Percentiles rank a stretch among this genome's conserved stretches.
Evolutionary conservation across 2,329 filamentous ascomycete species (phyloP).

Genomic region (Diatrype stigma): DNA sequence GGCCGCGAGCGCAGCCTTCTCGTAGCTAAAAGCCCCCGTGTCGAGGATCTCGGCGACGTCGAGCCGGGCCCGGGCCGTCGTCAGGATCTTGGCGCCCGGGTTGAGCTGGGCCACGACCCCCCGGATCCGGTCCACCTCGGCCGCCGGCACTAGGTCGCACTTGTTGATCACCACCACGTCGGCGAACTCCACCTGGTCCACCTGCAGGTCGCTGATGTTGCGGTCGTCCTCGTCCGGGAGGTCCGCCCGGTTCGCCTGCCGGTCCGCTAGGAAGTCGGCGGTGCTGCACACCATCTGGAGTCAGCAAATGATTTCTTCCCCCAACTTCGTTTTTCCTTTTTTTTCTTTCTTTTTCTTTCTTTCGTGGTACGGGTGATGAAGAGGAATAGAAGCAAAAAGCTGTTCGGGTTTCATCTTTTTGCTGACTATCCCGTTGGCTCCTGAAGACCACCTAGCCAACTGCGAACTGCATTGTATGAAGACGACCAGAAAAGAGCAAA

Average conservation of each 20-base stretch:
- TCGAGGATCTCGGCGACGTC: constrained; percentile 61
- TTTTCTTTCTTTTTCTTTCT: too few relatives aligned
- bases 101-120: constrained; percentile 59
- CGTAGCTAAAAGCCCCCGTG: constrained; percentile 61
- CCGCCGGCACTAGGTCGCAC: constrained; percentile 51
- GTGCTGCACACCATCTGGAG: constrained; percentile 33
- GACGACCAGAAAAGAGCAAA: too few relatives aligned
- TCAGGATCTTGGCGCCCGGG: constrained; percentile 60
- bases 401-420: too few relatives aligned
- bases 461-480: too few relatives aligned
- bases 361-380: too few relatives aligned
- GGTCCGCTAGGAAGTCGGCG: constrained; percentile 60
- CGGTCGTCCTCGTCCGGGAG: constrained; percentile 65
- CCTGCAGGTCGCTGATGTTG: constrained; percentile 71
- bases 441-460: too few relatives aligned
- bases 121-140: constrained; percentile 39
- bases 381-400: too few relatives aligned
- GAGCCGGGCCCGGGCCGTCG: constrained; percentile 48
- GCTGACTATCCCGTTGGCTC: too few relatives aligned
- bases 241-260: constrained; percentile 51
- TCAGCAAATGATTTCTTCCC: too few relatives aligned
- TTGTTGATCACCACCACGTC: constrained; percentile 72
- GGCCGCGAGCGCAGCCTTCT: constrained; percentile 58
- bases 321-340: too few relatives aligned
- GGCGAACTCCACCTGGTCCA: constrained; percentile 74